Percentiles rank a stretch among this genome's conserved stretches.
Evolutionary conservation across 352 stramenopile species (phyloP).

Genomic region (Phytophthora meadii): DNA sequence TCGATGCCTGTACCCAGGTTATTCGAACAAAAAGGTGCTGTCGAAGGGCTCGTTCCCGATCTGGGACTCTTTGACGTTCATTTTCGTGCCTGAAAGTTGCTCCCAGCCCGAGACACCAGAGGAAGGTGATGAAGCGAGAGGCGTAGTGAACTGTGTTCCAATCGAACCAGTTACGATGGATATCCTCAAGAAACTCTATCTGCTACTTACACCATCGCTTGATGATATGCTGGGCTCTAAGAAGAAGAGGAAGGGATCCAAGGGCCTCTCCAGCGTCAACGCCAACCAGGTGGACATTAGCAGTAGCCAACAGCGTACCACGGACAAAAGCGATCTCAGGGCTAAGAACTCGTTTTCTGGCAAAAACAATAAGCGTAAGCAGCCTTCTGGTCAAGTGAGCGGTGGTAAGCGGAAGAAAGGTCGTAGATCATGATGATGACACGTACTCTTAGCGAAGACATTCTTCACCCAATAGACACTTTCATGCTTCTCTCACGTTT

Average conservation of each 20-base stretch:
- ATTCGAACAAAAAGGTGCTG: conserved; percentile 96
- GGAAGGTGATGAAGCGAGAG: conserved; percentile 14
- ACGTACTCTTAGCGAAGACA: neutral
- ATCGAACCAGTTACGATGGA: conserved; percentile 62
- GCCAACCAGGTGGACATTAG: conserved; percentile 3
- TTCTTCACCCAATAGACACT: conserved; percentile 25
- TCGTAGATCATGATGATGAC: conserved; percentile 23
- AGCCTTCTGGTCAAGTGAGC: conserved; percentile 4
- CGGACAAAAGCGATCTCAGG: neutral
- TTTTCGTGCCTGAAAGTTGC: conserved; percentile 77
- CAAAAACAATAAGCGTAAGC: conserved; percentile 43
- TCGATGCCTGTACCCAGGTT: conserved; percentile 91
- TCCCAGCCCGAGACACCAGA: conserved; percentile 14
- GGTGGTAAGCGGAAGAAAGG: conserved; percentile 36
- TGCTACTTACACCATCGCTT: conserved; percentile 67
- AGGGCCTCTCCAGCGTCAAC: conserved; percentile 5
- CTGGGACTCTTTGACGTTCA: conserved; percentile 95
- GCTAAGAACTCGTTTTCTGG: neutral
- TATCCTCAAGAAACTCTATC: conserved; percentile 70
- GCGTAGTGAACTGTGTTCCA: conserved; percentile 8
- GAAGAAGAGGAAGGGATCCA: conserved; percentile 49
- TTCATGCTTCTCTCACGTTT: neutral
- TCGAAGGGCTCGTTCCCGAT: conserved; percentile 96
- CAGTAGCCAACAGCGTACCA: conserved; percentile 1
- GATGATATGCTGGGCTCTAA: conserved; percentile 62